Percentiles rank a stretch among this genome's conserved stretches.
Evolutionary conservation across 257 asterid species (phyloP).

Genomic region (Solanum okadae): DNA sequence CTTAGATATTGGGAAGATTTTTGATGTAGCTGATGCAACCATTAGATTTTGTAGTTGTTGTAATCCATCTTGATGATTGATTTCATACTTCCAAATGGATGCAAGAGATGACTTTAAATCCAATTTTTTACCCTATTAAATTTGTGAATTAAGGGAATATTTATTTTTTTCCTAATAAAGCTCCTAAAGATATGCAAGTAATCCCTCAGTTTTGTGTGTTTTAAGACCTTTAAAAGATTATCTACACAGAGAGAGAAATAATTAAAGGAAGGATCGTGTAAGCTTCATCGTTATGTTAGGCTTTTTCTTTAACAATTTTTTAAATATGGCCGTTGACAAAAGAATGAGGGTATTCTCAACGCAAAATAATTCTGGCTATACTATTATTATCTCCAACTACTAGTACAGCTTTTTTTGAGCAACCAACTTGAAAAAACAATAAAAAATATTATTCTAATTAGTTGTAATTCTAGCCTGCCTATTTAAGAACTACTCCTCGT

Average conservation of each 20-base stretch:
- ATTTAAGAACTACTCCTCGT: slow-evolving; percentile 46
- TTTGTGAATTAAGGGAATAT: slow-evolving; percentile 4
- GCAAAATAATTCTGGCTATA: slow-evolving; percentile 32
- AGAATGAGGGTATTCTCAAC: slow-evolving; percentile 20
- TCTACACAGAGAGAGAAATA: slow-evolving; percentile 1
- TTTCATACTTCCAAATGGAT: slow-evolving; percentile 7
- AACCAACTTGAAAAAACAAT: slow-evolving; percentile 43
- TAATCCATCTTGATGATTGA: slow-evolving; percentile 25
- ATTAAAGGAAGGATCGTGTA: slow-evolving; percentile 46
- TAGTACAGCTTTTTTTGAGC: slow-evolving; percentile 45
- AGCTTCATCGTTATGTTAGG: slow-evolving; percentile 61
- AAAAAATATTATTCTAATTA: slow-evolving; percentile 17
- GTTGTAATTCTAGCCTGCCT: slow-evolving; percentile 50
- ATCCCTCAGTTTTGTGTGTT: slow-evolving; percentile 3
- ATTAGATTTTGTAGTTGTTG: slow-evolving; percentile 23
- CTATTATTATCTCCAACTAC: slow-evolving; percentile 31
- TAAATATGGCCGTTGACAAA: slow-evolving; percentile 45
- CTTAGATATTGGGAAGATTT: slow-evolving; percentile 36
- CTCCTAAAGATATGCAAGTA: slow-evolving; percentile 10
- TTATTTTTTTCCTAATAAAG: background rate
- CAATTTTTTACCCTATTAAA: slow-evolving; percentile 9
- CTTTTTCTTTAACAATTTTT: slow-evolving; percentile 25
- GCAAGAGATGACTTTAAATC: background rate
- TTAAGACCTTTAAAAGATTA: slow-evolving; percentile 9
- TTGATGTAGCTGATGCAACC: slow-evolving; percentile 12